These are phyloP conservation scores for Aristolochia contorta DNA, from an alignment of 164 flowering plant genomes.

Conservation along the genomic window DNA sequence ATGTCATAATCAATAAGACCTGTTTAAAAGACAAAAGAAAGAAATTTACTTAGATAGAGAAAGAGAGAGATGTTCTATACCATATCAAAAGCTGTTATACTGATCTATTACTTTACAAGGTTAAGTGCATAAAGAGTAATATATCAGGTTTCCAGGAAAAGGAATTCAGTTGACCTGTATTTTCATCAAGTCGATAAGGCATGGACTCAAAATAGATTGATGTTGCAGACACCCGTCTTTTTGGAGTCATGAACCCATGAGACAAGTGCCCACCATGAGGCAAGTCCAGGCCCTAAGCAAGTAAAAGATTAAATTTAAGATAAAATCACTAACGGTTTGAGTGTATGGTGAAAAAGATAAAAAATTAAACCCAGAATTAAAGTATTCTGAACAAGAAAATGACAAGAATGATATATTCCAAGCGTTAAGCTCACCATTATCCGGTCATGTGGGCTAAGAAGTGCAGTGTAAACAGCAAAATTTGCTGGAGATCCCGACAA, in stretches of 20 bases:
- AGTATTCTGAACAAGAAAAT: too few species aligned
- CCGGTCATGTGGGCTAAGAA: slow-evolving; percentile 86
- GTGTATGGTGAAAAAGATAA: not conserved
- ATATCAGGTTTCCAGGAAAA: not conserved
- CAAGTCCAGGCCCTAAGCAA: slow-evolving; percentile 74
- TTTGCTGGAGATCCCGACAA: slow-evolving; percentile 97
- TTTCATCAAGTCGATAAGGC: slow-evolving; percentile 89
- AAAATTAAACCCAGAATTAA: not conserved
- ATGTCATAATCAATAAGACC: slow-evolving; percentile 89
- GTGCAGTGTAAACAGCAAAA: slow-evolving; percentile 90
- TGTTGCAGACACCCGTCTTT: slow-evolving; percentile 84
- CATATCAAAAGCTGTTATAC: too few species aligned
- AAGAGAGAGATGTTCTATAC: not conserved
- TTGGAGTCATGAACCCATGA: slow-evolving; percentile 95
- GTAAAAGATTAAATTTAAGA: slow-evolving; percentile 3
- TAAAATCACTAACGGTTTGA: too few species aligned
- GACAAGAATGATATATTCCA: not conserved
- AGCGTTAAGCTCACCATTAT: slow-evolving; percentile 51
- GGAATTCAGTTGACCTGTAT: slow-evolving; percentile 41
- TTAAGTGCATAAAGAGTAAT: not conserved
- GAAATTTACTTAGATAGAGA: not conserved
- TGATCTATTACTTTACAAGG: too few species aligned
- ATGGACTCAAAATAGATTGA: slow-evolving; percentile 89
- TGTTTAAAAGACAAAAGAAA: slow-evolving; percentile 13
- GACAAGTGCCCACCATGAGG: slow-evolving; percentile 97